Percentiles rank a stretch among this genome's conserved stretches.
Evolutionary conservation across 352 stramenopile species (phyloP).

Genomic region (Phytophthora pistaciae): DNA sequence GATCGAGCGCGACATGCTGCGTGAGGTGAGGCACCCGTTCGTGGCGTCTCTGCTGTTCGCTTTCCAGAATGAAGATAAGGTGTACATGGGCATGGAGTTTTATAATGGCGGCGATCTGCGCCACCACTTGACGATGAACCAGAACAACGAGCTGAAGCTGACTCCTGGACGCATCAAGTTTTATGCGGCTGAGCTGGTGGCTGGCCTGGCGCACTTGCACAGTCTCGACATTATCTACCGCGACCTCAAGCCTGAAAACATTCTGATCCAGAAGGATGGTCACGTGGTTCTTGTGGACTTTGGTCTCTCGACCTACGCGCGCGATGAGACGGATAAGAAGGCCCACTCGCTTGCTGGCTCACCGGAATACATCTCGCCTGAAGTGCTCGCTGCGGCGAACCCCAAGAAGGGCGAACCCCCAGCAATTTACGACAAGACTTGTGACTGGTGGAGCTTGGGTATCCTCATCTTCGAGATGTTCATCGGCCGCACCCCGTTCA

Average conservation of each 20-base stretch:
- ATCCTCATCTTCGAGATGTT: constrained; percentile 94
- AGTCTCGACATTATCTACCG: constrained; percentile 90
- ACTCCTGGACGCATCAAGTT: constrained; percentile 82
- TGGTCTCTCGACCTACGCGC: constrained; percentile 87
- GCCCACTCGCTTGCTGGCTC: constrained; percentile 81
- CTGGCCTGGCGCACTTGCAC: constrained; percentile 88
- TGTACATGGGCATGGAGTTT: constrained; percentile 99
- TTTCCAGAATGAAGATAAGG: constrained; percentile 98
- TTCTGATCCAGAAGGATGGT: constrained; percentile 90
- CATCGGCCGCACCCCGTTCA: constrained; percentile 92
- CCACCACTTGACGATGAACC: constrained; percentile 80
- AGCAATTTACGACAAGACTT: constrained; percentile 79
- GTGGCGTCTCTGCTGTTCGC: constrained; percentile 97
- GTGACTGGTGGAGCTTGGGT: constrained; percentile 93
- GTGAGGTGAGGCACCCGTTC: constrained; percentile 96
- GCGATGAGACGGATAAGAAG: constrained; percentile 59
- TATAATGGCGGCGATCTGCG: constrained; percentile 97
- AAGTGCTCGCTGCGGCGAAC: constrained; percentile 84
- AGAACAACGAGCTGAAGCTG: constrained; percentile 70
- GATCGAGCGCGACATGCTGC: constrained; percentile 96
- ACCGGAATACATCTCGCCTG: constrained; percentile 93
- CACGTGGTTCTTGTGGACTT: constrained; percentile 93
- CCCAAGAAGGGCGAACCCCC: constrained; percentile 44
- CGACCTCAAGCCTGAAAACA: constrained; percentile 93
- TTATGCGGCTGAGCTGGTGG: constrained; percentile 88